Percentiles rank a stretch among this genome's conserved stretches.
Conservation (phyloP, 345 rosid genomes). For the Rubroshorea leprosula region DNA sequence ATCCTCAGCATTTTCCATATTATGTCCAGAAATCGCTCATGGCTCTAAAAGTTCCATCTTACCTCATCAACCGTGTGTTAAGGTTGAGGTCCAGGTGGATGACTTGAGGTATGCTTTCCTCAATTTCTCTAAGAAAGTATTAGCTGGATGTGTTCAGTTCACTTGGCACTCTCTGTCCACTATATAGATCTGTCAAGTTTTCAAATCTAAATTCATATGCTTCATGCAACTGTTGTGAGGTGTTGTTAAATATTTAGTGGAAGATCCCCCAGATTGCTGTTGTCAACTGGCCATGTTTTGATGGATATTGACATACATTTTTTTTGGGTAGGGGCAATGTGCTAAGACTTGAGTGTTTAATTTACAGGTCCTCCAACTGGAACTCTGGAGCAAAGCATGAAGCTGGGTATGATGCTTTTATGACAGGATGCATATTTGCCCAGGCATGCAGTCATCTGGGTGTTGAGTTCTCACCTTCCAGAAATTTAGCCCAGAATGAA, state of each 20-base stretch:
- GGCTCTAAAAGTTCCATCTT: conserved; percentile 30
- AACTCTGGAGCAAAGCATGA: conserved; percentile 86
- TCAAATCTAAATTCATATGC: conserved; percentile 4
- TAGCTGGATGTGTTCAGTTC: no score
- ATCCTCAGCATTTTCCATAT: conserved; percentile 57
- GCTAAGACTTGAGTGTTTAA: background rate
- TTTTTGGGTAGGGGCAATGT: background rate
- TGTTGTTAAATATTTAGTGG: background rate
- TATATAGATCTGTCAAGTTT: no score
- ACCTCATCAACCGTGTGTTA: conserved; percentile 33
- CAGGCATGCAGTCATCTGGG: conserved; percentile 79
- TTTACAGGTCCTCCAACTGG: conserved; percentile 71
- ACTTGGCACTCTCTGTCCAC: no score
- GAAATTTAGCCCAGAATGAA: conserved; percentile 42
- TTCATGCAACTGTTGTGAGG: background rate
- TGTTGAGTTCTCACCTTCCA: conserved; percentile 49
- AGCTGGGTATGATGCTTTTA: conserved; percentile 99
- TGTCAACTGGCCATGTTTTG: background rate
- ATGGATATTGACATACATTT: background rate
- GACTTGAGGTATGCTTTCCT: conserved; percentile 47
- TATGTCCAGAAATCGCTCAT: conserved; percentile 66
- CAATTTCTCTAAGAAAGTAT: background rate
- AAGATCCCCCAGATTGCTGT: no score
- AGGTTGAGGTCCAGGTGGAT: conserved; percentile 80
- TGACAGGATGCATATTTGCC: conserved; percentile 92